A percentile compares a stretch with the other conserved stretches of the same genome.
Conservation (phyloP, 2,329 filamentous ascomycete species). For the Aspergillus piperis region DNA sequence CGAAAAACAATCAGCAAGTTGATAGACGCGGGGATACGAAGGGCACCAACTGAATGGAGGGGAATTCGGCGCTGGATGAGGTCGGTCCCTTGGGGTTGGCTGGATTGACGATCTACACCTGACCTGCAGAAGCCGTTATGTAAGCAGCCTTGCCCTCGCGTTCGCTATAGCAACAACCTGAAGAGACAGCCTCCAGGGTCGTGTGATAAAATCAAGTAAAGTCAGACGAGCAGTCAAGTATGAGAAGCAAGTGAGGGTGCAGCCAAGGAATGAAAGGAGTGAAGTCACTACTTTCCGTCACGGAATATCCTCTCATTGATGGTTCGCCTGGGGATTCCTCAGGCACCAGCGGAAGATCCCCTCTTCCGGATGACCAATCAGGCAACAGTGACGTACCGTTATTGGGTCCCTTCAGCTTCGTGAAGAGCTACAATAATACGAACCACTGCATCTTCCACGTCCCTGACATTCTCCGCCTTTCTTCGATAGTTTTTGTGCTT, state of each 20-base stretch:
- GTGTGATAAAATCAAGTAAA: not conserved
- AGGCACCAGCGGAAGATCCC: conserved; percentile 27
- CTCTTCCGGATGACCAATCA: conserved; percentile 40
- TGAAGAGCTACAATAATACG: conserved; percentile 1
- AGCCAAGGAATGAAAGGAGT: not conserved
- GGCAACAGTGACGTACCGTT: conserved; percentile 40
- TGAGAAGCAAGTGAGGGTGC: not conserved
- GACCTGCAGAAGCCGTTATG: conserved; percentile 15
- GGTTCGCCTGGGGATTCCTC: conserved; percentile 13
- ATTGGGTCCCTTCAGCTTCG: conserved; percentile 10
- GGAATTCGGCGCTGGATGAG: not conserved
- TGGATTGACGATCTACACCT: conserved; percentile 11
- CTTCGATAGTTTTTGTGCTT: not conserved
- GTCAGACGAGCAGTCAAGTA: not conserved
- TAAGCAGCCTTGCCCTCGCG: conserved; percentile 14
- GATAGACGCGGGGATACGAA: not conserved
- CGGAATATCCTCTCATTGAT: not conserved
- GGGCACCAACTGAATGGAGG: not conserved
- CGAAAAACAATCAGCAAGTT: not conserved
- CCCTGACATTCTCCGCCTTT: not conserved
- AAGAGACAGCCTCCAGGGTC: not conserved
- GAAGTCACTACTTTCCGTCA: not conserved
- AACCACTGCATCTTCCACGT: not conserved
- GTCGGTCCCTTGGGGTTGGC: conserved; percentile 2
- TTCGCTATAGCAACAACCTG: not conserved